These are phyloP conservation scores for Rhizopogon rudus DNA, from an alignment of 768 basidiomycete species.

Conservation along the genomic window DNA sequence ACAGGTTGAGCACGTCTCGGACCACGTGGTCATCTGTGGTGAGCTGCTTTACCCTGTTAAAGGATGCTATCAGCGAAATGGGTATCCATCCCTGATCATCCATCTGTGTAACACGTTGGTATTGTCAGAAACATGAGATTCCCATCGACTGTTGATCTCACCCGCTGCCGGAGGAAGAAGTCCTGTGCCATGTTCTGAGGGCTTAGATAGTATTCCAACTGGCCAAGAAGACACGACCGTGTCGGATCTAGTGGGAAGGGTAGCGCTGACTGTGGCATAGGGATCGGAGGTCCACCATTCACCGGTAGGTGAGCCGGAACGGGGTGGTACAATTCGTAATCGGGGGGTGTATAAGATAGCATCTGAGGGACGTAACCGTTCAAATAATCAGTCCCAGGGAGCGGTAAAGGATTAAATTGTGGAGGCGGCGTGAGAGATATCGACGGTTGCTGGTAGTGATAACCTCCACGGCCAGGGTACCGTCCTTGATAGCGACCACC, in stretches of 20 bases:
- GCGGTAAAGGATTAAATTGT: conserved; percentile 27
- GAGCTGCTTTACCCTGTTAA: conserved; percentile 74
- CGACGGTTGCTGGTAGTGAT: conserved; percentile 30
- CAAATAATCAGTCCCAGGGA: conserved; percentile 14
- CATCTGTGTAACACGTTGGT: conserved; percentile 53
- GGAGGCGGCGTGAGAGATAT: conserved; percentile 27
- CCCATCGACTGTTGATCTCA: conserved; percentile 31
- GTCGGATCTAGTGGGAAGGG: conserved; percentile 61
- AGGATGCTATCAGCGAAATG: conserved; percentile 76
- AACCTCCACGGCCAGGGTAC: conserved; percentile 27
- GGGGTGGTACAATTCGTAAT: conserved; percentile 23
- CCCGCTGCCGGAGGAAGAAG: conserved; percentile 73
- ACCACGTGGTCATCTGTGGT: conserved; percentile 59
- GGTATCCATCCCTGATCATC: conserved; percentile 85
- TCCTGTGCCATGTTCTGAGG: conserved; percentile 88
- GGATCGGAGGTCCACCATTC: conserved; percentile 27
- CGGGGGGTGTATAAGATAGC: conserved; percentile 24
- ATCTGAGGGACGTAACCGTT: conserved; percentile 24
- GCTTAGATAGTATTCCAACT: conserved; percentile 91
- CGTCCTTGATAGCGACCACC: conserved; percentile 35
- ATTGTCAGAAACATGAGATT: background rate
- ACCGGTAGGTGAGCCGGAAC: conserved; percentile 18
- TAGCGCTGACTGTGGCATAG: conserved; percentile 40
- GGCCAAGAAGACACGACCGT: conserved; percentile 66
- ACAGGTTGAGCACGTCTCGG: conserved; percentile 62